These are phyloP conservation scores for Climacium dendroides DNA, from an alignment of 225 moss, liverwort and hornwort species.

Conservation along the genomic window DNA sequence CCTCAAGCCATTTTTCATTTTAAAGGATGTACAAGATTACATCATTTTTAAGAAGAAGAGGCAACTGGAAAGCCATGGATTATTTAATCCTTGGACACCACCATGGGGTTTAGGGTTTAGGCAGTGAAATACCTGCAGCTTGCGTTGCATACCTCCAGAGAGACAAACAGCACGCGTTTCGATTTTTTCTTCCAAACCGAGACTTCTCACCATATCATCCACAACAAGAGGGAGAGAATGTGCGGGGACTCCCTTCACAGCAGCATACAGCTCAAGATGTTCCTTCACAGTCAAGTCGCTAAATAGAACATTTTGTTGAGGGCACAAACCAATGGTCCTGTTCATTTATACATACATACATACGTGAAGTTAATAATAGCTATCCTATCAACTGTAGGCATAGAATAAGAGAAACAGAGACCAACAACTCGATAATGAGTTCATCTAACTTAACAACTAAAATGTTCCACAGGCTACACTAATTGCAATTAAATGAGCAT, in stretches of 20 bases:
- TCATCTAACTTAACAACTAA: not conserved
- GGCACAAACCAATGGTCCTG: conserved; percentile 89
- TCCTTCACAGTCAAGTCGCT: conserved; percentile 75
- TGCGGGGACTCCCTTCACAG: conserved; percentile 57
- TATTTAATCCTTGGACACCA: not conserved
- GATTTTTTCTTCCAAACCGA: conserved; percentile 47
- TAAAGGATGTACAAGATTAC: not conserved
- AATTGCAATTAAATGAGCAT: not conserved
- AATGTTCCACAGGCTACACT: not conserved
- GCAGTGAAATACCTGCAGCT: conserved; percentile 55
- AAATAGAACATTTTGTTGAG: conserved; percentile 87
- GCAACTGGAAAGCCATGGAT: not conserved
- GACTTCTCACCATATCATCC: conserved; percentile 55
- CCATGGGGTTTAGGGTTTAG: not conserved
- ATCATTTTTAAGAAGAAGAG: not conserved
- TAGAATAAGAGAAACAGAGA: not conserved
- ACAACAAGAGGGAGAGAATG: conserved; percentile 31
- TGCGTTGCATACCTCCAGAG: conserved; percentile 95
- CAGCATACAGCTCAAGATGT: conserved; percentile 69
- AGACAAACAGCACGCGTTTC: conserved; percentile 45
- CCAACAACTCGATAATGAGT: not conserved
- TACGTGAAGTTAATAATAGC: not conserved
- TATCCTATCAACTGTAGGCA: not conserved
- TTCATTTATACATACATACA: not conserved
- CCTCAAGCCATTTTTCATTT: not conserved